Evolutionary conservation across 352 stramenopile species (phyloP).

Genomic region (Thalassiosira mediterranea): DNA sequence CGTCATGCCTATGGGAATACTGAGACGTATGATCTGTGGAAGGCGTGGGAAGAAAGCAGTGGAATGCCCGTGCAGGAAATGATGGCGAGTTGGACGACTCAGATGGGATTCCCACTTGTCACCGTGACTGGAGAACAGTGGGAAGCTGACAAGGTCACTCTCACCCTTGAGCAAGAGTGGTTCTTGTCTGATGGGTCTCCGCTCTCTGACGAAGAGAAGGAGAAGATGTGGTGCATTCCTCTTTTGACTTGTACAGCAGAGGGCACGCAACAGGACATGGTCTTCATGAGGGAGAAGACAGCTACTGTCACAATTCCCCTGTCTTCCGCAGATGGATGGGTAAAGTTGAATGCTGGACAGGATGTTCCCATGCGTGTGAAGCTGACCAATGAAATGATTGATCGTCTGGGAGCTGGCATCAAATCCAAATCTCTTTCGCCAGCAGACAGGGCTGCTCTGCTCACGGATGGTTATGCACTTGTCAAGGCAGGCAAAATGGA

Average conservation of each 20-base stretch:
- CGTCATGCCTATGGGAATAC: constrained; percentile 94
- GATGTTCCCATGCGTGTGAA: constrained; percentile 94
- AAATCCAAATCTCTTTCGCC: constrained; percentile 80
- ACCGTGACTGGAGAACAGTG: constrained; percentile 83
- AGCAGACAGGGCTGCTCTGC: constrained; percentile 90
- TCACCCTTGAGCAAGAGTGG: constrained; percentile 89
- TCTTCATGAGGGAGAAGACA: constrained; percentile 88
- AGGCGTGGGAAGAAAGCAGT: constrained; percentile 89
- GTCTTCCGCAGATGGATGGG: constrained; percentile 80
- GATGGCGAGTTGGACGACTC: constrained; percentile 92
- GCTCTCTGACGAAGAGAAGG: constrained; percentile 72
- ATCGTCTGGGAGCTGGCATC: constrained; percentile 81
- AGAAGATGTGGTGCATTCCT: constrained; percentile 80
- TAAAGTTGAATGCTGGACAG: constrained; percentile 96
- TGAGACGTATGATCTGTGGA: constrained; percentile 94
- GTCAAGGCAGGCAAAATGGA: constrained; percentile 86
- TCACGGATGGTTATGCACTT: constrained; percentile 92
- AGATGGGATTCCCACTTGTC: constrained; percentile 92
- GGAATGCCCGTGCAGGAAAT: constrained; percentile 91
- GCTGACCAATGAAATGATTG: constrained; percentile 89
- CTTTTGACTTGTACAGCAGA: constrained; percentile 69
- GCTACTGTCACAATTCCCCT: constrained; percentile 79
- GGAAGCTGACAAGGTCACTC: constrained; percentile 77
- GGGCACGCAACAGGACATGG: constrained; percentile 79
- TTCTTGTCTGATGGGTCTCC: constrained; percentile 91